A percentile compares a stretch with the other conserved stretches of the same genome.
These are phyloP conservation scores for Geosmithia flava DNA, from an alignment of 2,329 filamentous ascomycete genomes.

Conservation along the genomic window DNA sequence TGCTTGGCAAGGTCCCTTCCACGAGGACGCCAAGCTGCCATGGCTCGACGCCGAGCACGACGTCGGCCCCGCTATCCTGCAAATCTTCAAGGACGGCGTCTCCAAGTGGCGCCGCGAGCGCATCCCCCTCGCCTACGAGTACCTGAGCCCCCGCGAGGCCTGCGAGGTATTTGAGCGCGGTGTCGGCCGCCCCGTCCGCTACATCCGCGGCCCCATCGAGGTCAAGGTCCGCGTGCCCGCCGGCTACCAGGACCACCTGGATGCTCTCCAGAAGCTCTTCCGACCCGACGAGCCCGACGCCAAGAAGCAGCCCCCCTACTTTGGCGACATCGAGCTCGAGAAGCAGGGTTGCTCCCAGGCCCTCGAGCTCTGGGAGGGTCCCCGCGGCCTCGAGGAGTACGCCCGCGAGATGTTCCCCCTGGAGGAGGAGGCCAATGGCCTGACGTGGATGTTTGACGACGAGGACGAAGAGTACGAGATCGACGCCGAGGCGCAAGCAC, in stretches of 20 bases:
- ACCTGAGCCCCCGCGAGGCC: slow-evolving; percentile 70
- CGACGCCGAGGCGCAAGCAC: slow-evolving; percentile 7
- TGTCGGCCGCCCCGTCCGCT: slow-evolving; percentile 64
- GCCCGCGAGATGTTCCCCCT: slow-evolving; percentile 87
- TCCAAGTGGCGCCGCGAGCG: slow-evolving; percentile 68
- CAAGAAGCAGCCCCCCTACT: slow-evolving; percentile 49
- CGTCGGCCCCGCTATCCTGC: slow-evolving; percentile 79
- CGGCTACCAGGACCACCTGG: slow-evolving; percentile 81
- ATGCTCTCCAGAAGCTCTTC: slow-evolving; percentile 52
- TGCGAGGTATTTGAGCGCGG: slow-evolving; percentile 71
- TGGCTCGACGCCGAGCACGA: slow-evolving; percentile 97
- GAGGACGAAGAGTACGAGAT: slow-evolving; percentile 26
- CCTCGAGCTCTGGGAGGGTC: slow-evolving; percentile 80
- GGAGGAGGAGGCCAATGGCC: slow-evolving; percentile 86
- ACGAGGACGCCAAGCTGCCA: slow-evolving; percentile 76
- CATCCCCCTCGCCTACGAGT: slow-evolving; percentile 83
- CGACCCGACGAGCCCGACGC: slow-evolving; percentile 35
- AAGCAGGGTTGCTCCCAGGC: slow-evolving; percentile 60
- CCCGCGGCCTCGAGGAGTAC: slow-evolving; percentile 85
- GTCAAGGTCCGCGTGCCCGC: slow-evolving; percentile 75
- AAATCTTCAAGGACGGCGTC: slow-evolving; percentile 90
- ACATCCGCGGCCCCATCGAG: slow-evolving; percentile 67
- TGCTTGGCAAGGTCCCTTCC: slow-evolving; percentile 86
- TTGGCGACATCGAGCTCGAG: slow-evolving; percentile 45
- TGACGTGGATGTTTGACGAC: slow-evolving; percentile 75